Percentiles rank a stretch among this genome's conserved stretches.
These are phyloP conservation scores for Acanthamoeba royreba DNA, from an alignment of 208 protist species.

Conservation along the genomic window DNA sequence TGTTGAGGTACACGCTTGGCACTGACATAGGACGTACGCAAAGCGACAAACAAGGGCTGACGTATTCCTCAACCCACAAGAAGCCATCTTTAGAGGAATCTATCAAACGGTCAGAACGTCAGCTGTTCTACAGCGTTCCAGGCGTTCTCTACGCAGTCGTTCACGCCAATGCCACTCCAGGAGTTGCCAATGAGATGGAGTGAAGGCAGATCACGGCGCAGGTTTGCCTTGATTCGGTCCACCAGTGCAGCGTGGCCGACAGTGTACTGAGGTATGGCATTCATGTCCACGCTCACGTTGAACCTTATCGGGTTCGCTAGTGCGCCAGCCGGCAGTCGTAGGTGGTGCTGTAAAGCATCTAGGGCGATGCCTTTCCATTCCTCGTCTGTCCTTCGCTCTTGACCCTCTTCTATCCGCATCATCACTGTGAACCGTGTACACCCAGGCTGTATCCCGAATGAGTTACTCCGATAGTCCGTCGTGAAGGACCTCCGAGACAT, in stretches of 20 bases:
- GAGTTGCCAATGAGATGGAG: background rate
- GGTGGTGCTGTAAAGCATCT: background rate
- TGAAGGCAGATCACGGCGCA: background rate
- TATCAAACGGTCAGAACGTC: background rate
- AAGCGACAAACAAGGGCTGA: too few species aligned
- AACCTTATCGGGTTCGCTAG: background rate
- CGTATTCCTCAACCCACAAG: too few species aligned
- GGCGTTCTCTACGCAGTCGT: conserved; percentile 19
- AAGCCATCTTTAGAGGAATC: too few species aligned
- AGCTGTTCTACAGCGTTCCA: background rate
- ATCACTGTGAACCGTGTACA: background rate
- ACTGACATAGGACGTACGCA: too few species aligned
- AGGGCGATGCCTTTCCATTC: background rate
- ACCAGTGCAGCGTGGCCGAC: background rate
- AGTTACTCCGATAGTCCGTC: background rate
- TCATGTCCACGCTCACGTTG: background rate
- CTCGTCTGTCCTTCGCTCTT: background rate
- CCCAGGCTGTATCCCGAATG: background rate
- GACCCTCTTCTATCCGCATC: background rate
- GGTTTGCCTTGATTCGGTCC: background rate
- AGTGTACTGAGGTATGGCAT: background rate
- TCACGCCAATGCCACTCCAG: background rate
- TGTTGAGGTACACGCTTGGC: too few species aligned
- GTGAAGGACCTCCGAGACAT: background rate
- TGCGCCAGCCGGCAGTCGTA: background rate